These are phyloP conservation scores for Penicillium cinerascens DNA, from an alignment of 495 filamentous ascomycete genomes.

Conservation along the genomic window DNA sequence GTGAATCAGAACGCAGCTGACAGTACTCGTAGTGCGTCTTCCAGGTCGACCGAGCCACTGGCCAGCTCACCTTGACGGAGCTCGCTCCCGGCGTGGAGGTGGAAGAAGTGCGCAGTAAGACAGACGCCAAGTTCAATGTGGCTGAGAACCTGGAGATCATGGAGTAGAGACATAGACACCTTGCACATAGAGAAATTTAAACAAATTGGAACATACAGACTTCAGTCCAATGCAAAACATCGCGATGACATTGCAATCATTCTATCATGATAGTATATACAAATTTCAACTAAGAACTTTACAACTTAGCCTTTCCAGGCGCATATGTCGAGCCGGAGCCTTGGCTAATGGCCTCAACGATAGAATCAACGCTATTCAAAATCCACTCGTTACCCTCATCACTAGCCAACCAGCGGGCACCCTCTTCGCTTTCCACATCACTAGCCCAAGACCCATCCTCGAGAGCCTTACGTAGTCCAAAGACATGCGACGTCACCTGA, in stretches of 20 bases:
- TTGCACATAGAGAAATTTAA: background rate
- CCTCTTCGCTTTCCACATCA: slow-evolving; percentile 52
- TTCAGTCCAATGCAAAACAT: background rate
- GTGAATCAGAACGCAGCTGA: background rate
- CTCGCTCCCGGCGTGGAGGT: slow-evolving; percentile 80
- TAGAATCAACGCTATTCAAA: slow-evolving; percentile 62
- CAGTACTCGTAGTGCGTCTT: slow-evolving; percentile 60
- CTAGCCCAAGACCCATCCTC: slow-evolving; percentile 59
- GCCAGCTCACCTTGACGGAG: slow-evolving; percentile 76
- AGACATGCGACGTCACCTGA: slow-evolving; percentile 72
- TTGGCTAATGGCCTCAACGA: slow-evolving; percentile 60
- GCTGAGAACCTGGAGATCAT: slow-evolving; percentile 70
- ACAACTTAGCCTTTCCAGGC: slow-evolving; percentile 50
- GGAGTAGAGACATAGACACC: slow-evolving; percentile 46
- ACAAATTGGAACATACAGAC: background rate
- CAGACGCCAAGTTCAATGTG: slow-evolving; percentile 73
- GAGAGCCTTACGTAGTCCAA: slow-evolving; percentile 67
- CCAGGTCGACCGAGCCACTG: slow-evolving; percentile 72
- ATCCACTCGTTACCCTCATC: slow-evolving; percentile 75
- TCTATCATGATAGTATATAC: slow-evolving; percentile 3
- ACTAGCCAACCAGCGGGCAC: slow-evolving; percentile 60
- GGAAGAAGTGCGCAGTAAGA: slow-evolving; percentile 82
- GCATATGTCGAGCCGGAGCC: slow-evolving; percentile 60
- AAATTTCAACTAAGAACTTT: slow-evolving; percentile 9
- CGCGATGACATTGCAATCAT: background rate